Evolutionary conservation across 768 basidiomycete genomes (phyloP), one percentile per base, ranked within the genome.

Genomic region (Lentinula boryana): DNA sequence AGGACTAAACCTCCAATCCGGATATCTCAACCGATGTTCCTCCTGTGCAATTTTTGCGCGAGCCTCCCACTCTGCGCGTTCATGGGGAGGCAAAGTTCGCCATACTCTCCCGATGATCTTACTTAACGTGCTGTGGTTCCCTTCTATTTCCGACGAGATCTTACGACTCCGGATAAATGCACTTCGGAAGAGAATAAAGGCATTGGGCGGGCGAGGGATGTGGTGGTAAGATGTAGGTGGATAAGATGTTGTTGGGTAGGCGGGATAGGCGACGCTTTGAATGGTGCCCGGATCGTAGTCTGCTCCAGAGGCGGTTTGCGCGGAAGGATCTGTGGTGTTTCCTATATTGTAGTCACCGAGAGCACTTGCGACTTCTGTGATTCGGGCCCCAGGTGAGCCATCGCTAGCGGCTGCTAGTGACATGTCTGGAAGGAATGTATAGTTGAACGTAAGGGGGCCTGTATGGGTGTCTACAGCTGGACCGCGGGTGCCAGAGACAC

Each of bases 1-100:
- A 4, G 88, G 89, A 53, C 87, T 80, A 70, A 91, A 93, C 54
- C 91, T 78, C 89, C 91, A 93, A 71, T 91, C 87, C 1, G 90
- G 90, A 69, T 91, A 91, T 60, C 82, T 78, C 53, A 78, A 77
- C 57, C 89, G 80, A 69, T 92, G 90, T 69, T 90, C 89, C 0
- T 81, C 84, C 67, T 87, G 86, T 0, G 90, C 90, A 5, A 81
- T 75, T 44, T 82, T 76, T 4, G 87, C 91, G 71, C 86, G 87
- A 36, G 79, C 86, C 69, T 92, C 91, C 90, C 90, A 93, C 53
- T 82, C 76, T 62, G 86, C 82, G 60, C 86, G 80, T 68, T 93
- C 87, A 60, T 82, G 78, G 15, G 78, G 78, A 8, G 88, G 75
- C 16, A 93, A 83, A 0, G 83, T 80, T 68, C 85, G 87, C 90